Evolutionary conservation across 495 filamentous ascomycete species (phyloP), one percentile per base, ranked within the genome.

Genomic region (Talaromyces ruber): DNA sequence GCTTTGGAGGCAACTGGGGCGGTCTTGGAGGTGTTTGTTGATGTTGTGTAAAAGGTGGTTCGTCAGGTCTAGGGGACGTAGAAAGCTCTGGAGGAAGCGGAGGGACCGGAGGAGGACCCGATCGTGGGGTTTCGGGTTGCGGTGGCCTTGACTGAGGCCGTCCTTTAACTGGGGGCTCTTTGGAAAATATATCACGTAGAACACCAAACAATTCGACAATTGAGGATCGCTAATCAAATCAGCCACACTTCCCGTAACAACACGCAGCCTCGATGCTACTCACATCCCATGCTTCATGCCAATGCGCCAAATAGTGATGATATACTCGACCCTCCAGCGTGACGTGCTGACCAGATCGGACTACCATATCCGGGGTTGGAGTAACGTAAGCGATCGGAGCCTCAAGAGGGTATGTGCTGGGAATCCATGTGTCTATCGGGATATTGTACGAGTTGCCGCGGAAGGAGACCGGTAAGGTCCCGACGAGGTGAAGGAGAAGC

Each of bases 271-370:
- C 34, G 18, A 32, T 7, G 43, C 30, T 43, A 66, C 90, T 84
- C 64, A 96, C 91, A 86, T 96, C 93, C 89, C 89, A 95, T 62
- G 88, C 90, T 63, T 89, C 86, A 26, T 80, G 77, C 94, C 94
- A 98, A 50, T 89, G 86, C 14, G 90, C 90, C 45, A 98, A 74
- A 73, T 97, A 98, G 59, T 94, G 95, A 75, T 98, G 94, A 70
- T 97, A 98, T 66, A 97, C 84, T 70, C 88, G 88, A 54, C 94
- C 94, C 67, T 97, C 92, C n/a, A 88, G 85, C 66, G 93, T 92
- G 58, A 98, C 92, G 77, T 98, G 91, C 67, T 98, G 94, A 2
- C 95, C 94, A 6, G 92, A 87, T 25, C 93, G 82, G 25, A 98
- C 87, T 58, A 89, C 75, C 92, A 98, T 97, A 67, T 87, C 90